Evolutionary conservation across 306 rosid species (phyloP).

Genomic region (Inga leiocalycina): DNA sequence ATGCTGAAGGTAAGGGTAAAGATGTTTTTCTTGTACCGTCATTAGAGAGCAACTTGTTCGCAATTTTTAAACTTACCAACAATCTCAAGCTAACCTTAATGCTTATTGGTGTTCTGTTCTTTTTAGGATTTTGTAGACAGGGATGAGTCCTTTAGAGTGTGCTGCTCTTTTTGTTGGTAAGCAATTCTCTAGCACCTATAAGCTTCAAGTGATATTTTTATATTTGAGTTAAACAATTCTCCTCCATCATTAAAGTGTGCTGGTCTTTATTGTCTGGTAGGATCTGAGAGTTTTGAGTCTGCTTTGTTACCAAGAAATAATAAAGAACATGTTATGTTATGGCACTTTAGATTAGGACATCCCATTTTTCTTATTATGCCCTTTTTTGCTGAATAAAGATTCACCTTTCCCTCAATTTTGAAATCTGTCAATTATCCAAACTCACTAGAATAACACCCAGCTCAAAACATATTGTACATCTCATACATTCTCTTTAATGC

Average conservation of each 20-base stretch:
- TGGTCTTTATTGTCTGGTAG: neutral
- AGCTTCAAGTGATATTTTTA: too few species aligned
- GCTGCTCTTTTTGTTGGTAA: neutral
- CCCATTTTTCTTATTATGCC: neutral
- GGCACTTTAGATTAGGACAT: neutral
- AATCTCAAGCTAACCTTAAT: neutral
- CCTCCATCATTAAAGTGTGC: neutral
- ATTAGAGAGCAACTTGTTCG: neutral
- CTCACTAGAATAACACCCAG: neutral
- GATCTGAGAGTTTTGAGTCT: neutral
- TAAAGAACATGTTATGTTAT: too few species aligned
- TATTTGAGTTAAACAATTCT: too few species aligned
- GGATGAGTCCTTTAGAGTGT: neutral
- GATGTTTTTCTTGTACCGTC: neutral
- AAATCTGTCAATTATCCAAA: neutral
- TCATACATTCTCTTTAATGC: neutral
- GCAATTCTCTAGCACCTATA: too few species aligned
- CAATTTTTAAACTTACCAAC: neutral
- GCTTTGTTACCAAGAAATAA: neutral
- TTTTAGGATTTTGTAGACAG: neutral
- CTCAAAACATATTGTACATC: neutral
- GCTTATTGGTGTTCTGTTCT: neutral
- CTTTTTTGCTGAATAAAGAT: too few species aligned
- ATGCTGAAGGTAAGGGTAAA: neutral
- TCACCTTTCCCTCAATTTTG: neutral